Conservation (phyloP, 225 moss, liverwort and hornwort species). For the Lunularia cruciata region DNA sequence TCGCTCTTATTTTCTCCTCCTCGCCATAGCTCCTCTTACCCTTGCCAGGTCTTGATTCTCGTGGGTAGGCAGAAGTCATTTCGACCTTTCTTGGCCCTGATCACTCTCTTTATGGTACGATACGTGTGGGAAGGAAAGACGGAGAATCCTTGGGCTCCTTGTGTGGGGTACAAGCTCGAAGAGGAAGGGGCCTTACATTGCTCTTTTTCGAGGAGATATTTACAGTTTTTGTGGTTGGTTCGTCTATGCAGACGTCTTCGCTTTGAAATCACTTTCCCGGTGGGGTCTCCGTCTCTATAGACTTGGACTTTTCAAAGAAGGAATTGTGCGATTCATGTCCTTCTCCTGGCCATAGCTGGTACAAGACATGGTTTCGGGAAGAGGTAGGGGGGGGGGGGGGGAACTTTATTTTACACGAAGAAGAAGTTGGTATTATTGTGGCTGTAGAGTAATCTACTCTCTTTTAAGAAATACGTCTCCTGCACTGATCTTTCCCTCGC, state of each 20-base stretch:
- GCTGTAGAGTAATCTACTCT: too few relatives aligned
- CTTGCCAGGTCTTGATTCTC: too few relatives aligned
- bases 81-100: not conserved
- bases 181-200: too few relatives aligned
- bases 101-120: not conserved
- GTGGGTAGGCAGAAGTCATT: too few relatives aligned
- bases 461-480: too few relatives aligned
- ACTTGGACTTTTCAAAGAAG: slow-evolving; percentile 6
- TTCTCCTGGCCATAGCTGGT: too few relatives aligned
- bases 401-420: too few relatives aligned
- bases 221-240: slow-evolving; percentile 15
- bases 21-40: too few relatives aligned
- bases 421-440: too few relatives aligned
- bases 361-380: too few relatives aligned
- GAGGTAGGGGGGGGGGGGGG: too few relatives aligned
- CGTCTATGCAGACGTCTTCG: not conserved
- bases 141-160: not conserved
- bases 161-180: not conserved
- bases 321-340: slow-evolving; percentile 8
- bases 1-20: not conserved
- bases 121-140: not conserved
- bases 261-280: not conserved
- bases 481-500: too few relatives aligned
- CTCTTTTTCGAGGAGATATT: slow-evolving; percentile 8
- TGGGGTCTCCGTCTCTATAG: not conserved